Base-by-base conservation (phyloP, 805 yeast species). In the Saccharomycopsis lassenensis region DNA sequence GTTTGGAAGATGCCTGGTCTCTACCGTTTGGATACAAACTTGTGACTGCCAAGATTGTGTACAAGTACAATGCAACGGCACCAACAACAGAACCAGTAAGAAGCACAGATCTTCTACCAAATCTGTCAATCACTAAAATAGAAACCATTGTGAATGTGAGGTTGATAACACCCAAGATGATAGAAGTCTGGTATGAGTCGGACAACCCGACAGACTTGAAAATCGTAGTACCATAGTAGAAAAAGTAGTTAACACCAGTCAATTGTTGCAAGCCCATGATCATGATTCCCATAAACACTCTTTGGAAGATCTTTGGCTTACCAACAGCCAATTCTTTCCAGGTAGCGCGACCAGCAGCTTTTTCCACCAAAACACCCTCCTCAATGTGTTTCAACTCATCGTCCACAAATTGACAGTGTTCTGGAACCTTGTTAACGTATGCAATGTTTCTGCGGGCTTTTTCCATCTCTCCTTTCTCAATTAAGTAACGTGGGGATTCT, bases 251-350 rank as follows among this genome's bases (percentile, higher is more conserved):
- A 45, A 67, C 63, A 56, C 82, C 82, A 24, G 77, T 66, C 41
- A 74, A 61, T 57, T 77, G 84, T 58, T 77, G 84, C 57, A 77
- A 62, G 45, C 73, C 69, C 58, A 73, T 78, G 35, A 74, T 48
- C 47, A 62, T 50, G 41, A 67, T 58, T 61, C 82, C 81, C 56
- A 71, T 61, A 20, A 63, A 35, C 23, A 65, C 56, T 48, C 65
- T 52, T 49, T 46, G 59, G 37, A 59, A 54, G 47, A 76, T 66
- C 62, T 65, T 71, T 49, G 85, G 85, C 49, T 67, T 58, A 46
- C 85, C 84, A 18, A 69, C 65, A 44, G 77, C 49, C 35, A 75
- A 65, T 49, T 77, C 81, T 33, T 57, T 57, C 82, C 84, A 77
- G 2, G 74, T 53, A 5, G 84, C 84, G 34, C 59, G 59, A 49